phyloP scores from a whole-genome alignment of 108 stramenopile species.

The Aurantiochytrium sp. region DNA sequence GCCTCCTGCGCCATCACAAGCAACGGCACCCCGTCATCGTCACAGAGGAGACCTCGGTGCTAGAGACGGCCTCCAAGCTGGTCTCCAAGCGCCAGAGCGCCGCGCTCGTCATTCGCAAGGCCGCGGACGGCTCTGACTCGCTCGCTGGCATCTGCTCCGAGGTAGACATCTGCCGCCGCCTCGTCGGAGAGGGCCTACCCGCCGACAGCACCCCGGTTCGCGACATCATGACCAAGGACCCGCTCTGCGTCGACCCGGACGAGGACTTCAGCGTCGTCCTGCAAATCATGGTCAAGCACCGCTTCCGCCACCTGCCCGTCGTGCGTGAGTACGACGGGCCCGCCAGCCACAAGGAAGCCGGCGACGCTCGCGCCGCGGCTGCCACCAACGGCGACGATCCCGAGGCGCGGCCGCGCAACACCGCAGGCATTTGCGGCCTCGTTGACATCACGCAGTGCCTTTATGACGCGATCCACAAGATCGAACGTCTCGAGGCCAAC shows the following conservation, averaged over 20 bases:
- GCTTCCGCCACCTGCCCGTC: constrained; percentile 61
- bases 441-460: constrained; percentile 25
- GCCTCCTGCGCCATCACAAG: constrained; percentile 8
- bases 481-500: not conserved
- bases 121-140: not conserved
- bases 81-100: constrained; percentile 16
- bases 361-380: no score
- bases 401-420: not conserved
- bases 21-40: constrained; percentile 26
- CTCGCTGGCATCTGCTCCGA: constrained; percentile 31
- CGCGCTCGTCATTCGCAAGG: not conserved
- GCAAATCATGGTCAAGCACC: constrained; percentile 84
- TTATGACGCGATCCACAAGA: not conserved
- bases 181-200: not conserved
- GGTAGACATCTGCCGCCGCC: constrained; percentile 15
- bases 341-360: no score
- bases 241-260: constrained; percentile 69
- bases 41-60: not conserved
- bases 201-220: constrained; percentile 39
- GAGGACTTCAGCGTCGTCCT: constrained; percentile 81
- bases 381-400: not conserved
- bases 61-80: not conserved
- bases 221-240: constrained; percentile 76
- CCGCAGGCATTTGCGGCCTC: not conserved
- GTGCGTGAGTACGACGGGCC: not conserved